Evolutionary conservation across 1,284 basidiomycete genomes (phyloP).

Genomic region (Marasmius oreades): DNA sequence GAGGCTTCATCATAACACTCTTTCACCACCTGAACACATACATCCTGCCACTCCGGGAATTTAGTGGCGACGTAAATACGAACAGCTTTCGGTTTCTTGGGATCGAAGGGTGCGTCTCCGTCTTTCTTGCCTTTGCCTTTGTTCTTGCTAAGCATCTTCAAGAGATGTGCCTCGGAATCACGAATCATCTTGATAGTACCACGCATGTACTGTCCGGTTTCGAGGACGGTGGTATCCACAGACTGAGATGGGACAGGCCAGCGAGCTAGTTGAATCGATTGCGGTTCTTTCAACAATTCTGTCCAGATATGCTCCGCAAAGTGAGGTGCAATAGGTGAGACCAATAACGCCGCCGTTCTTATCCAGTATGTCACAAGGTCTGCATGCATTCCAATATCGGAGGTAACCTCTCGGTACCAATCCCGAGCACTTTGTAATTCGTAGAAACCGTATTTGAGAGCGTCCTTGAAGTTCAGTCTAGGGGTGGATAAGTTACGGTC

Average conservation of each 20-base stretch:
- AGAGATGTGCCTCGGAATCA: conserved; percentile 77
- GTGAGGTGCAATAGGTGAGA: conserved; percentile 92
- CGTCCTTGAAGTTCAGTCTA: conserved; percentile 94
- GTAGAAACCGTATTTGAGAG: conserved; percentile 94
- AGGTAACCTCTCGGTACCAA: conserved; percentile 94
- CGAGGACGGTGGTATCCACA: conserved; percentile 62
- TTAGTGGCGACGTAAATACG: conserved; percentile 86
- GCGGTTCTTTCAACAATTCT: conserved; percentile 67
- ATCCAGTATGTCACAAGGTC: conserved; percentile 84
- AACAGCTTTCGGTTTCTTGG: conserved; percentile 82
- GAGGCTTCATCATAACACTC: conserved; percentile 61
- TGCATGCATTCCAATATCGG: conserved; percentile 87
- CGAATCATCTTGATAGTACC: conserved; percentile 86
- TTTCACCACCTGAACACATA: conserved; percentile 75
- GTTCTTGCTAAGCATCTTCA: conserved; percentile 73
- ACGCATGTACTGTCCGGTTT: conserved; percentile 83
- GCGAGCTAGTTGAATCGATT: conserved; percentile 78
- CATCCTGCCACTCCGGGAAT: conserved; percentile 95
- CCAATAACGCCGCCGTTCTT: conserved; percentile 73
- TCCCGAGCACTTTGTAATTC: conserved; percentile 92
- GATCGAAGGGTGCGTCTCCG: conserved; percentile 59
- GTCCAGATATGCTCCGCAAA: conserved; percentile 92
- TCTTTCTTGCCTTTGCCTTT: conserved; percentile 47
- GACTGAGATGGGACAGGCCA: conserved; percentile 69
- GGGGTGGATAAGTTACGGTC: conserved; percentile 2